Evolutionary conservation across 192 early-diverging fungal genomes (phyloP).

Genomic region (Linnemannia zychae): DNA sequence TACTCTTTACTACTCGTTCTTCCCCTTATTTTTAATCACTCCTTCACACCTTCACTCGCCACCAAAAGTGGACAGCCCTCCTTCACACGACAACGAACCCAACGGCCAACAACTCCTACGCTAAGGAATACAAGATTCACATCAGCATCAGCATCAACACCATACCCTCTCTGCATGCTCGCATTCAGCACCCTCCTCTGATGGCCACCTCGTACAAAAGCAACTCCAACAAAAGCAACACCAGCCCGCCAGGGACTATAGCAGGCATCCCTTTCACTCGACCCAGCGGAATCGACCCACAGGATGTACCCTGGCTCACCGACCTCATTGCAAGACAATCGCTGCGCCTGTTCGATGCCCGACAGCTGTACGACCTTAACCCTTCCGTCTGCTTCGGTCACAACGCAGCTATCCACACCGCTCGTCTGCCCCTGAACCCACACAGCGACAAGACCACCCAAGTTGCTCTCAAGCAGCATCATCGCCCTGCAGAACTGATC

Average conservation of each 20-base stretch:
- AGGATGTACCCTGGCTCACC: conserved; percentile 49
- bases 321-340: conserved; percentile 42
- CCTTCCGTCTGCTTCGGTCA: conserved; percentile 28
- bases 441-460: not conserved
- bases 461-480: conserved; percentile 44
- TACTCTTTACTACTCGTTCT: not conserved
- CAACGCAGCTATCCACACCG: conserved; percentile 39
- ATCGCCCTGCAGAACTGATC: conserved; percentile 44
- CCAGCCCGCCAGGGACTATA: not conserved
- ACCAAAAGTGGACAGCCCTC: not conserved
- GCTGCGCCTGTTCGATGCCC: conserved; percentile 36
- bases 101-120: not conserved
- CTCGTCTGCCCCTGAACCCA: conserved; percentile 8
- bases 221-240: not conserved
- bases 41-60: not conserved
- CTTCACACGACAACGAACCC: not conserved
- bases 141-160: not conserved
- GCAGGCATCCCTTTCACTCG: conserved; percentile 17
- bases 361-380: conserved; percentile 30
- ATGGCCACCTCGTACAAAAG: not conserved
- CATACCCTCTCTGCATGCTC: not conserved
- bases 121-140: not conserved
- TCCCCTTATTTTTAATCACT: not conserved
- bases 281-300: conserved; percentile 31
- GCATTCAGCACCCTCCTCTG: not conserved